Percentiles rank a stretch among this genome's conserved stretches.
Conservation (phyloP, 192 early-diverging fungal genomes). For the Chytriomyces hyalinus region DNA sequence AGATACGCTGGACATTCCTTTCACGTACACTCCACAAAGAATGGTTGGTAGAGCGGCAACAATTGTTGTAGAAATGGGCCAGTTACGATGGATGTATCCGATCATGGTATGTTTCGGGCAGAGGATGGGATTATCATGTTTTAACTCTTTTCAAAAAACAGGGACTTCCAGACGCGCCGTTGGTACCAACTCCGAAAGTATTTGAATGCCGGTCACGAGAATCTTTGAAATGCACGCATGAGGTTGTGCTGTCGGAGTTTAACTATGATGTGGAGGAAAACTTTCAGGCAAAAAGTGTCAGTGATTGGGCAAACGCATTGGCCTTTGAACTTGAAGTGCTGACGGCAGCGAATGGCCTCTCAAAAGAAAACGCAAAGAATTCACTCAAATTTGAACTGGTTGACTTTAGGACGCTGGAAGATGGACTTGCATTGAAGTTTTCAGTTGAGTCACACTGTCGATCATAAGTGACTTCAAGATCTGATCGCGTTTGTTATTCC, state of each 20-base stretch:
- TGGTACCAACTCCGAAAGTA: slow-evolving; percentile 17
- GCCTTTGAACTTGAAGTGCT: slow-evolving; percentile 16
- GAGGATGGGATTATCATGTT: not conserved
- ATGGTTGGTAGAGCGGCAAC: slow-evolving; percentile 46
- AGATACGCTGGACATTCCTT: slow-evolving; percentile 53
- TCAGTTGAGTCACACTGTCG: not conserved
- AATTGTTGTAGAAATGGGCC: slow-evolving; percentile 49
- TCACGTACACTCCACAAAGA: slow-evolving; percentile 44
- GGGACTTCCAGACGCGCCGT: slow-evolving; percentile 46
- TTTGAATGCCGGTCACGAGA: slow-evolving; percentile 46
- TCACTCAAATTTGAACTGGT: slow-evolving; percentile 7
- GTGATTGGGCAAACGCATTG: slow-evolving; percentile 26
- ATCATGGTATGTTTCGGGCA: slow-evolving; percentile 42
- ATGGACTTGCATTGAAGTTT: slow-evolving; percentile 35
- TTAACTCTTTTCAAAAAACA: slow-evolving; percentile 2
- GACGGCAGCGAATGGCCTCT: not conserved
- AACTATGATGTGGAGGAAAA: slow-evolving; percentile 35
- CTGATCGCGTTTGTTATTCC: not conserved
- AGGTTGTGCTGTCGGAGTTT: slow-evolving; percentile 40
- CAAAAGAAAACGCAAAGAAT: slow-evolving; percentile 4
- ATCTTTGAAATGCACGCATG: slow-evolving; percentile 16
- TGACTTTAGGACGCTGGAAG: slow-evolving; percentile 11
- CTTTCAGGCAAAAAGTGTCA: not conserved
- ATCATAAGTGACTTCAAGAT: too few relatives aligned
- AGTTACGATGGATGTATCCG: slow-evolving; percentile 55